Conservation (phyloP, 768 basidiomycete species). For the Phanerodontia chrysosporium region DNA sequence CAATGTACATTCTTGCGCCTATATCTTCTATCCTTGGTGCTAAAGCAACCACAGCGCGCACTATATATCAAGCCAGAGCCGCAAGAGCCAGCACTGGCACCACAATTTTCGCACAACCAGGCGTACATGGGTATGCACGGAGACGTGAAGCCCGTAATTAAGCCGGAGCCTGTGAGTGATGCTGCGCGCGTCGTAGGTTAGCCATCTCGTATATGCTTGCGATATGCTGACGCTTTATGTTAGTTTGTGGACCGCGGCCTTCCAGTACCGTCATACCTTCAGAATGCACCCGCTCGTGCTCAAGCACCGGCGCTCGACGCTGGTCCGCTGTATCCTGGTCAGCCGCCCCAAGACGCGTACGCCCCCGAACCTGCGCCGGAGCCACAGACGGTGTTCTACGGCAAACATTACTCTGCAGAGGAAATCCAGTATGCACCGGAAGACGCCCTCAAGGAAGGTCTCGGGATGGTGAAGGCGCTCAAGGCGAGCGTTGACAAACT, state of each 20-base stretch:
- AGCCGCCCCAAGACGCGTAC: background rate
- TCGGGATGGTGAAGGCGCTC: slow-evolving; percentile 49
- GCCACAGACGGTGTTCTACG: slow-evolving; percentile 26
- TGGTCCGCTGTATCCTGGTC: background rate
- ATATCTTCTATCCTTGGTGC: no score
- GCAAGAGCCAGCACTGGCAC: slow-evolving; percentile 18
- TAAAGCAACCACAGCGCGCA: no score
- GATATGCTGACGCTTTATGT: background rate
- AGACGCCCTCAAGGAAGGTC: slow-evolving; percentile 43
- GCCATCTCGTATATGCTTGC: background rate
- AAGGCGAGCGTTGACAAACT: slow-evolving; percentile 39
- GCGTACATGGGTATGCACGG: background rate
- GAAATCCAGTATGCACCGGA: slow-evolving; percentile 50
- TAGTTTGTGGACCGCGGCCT: background rate
- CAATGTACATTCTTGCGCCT: background rate
- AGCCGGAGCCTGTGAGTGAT: background rate
- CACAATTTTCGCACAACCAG: slow-evolving; percentile 7
- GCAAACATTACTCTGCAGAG: slow-evolving; percentile 30
- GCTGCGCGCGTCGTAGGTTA: background rate
- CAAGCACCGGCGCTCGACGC: background rate
- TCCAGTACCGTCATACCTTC: background rate
- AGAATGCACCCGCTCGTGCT: background rate
- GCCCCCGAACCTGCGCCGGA: background rate
- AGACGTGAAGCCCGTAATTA: slow-evolving; percentile 4
- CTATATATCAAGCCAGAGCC: slow-evolving; percentile 32